These are phyloP conservation scores for Abortiporus biennis DNA, from an alignment of 1,284 basidiomycete species.

Conservation along the genomic window DNA sequence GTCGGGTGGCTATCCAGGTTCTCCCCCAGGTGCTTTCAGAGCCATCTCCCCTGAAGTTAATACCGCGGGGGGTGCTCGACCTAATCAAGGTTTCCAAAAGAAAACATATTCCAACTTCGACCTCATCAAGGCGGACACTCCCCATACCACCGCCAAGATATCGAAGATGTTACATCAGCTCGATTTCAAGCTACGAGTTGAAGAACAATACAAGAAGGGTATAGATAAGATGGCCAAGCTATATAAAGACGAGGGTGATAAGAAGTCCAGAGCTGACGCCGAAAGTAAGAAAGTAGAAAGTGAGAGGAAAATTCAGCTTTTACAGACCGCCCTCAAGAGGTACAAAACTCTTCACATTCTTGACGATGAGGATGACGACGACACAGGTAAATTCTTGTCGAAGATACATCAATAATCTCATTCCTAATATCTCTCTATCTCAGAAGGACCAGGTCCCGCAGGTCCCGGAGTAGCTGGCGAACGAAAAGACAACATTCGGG, in stretches of 20 bases:
- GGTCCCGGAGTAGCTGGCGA: constrained; percentile 73
- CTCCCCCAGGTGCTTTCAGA: too few species aligned
- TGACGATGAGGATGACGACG: constrained; percentile 82
- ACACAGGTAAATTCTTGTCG: constrained; percentile 31
- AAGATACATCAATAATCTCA: constrained; percentile 1
- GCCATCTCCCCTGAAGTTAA: constrained; percentile 36
- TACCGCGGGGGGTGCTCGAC: constrained; percentile 21
- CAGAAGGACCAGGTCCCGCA: constrained; percentile 19
- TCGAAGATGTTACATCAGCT: constrained; percentile 98
- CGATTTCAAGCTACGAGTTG: constrained; percentile 98
- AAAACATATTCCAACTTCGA: constrained; percentile 79
- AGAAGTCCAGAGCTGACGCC: constrained; percentile 87
- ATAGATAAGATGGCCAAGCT: constrained; percentile 99
- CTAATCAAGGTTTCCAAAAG: constrained; percentile 34
- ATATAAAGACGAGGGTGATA: constrained; percentile 94
- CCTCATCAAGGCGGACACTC: constrained; percentile 96
- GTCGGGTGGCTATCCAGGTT: constrained; percentile 34
- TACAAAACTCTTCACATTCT: constrained; percentile 96
- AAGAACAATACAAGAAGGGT: constrained; percentile 96
- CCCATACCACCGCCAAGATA: constrained; percentile 94
- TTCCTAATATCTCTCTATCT: too few species aligned
- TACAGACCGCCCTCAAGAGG: constrained; percentile 88
- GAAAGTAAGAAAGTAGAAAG: constrained; percentile 93
- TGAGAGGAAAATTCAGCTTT: constrained; percentile 92
- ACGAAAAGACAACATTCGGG: constrained; percentile 84